Base-by-base conservation (phyloP, 257 asterid species). In the Knoxia roxburghii region DNA sequence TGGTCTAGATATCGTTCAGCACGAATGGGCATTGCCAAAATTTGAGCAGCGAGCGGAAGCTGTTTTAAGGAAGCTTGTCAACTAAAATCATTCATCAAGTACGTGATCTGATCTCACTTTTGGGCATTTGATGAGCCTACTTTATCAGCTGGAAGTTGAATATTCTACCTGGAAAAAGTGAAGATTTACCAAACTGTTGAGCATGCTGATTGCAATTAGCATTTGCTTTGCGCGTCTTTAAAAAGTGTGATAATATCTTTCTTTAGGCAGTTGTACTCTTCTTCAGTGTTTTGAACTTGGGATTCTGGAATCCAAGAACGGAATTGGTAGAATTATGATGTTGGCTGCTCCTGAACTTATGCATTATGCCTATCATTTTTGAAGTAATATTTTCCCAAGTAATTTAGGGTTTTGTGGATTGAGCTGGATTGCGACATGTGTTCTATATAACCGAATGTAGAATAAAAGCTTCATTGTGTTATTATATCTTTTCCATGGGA, bases 21-120 rank as follows among this genome's bases (percentile, higher is more conserved):
- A 91, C 37, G 97, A 91, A 0, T 91, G 97, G 96, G 95, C 84
- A 65, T 77, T 91, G 54, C 96, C 97, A 41, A 91, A 81, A 68
- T 82, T 88, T 64, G 97, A 91, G 88, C 92, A 83, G 80, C 87
- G 97, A 66, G 97, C 97, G 33, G 93, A 83, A 84, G 85, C 93
- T 41, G 89, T 77, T n/a, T 68, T 91, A 73, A 84, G 81, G 89
- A 86, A 82, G 72, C 93, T 88, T 32, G 76, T 86, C 43, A 67
- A 65, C 58, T 79, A 75, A 83, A 52, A 72, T 39, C n/a, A 13
- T 11, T 45, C 12, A 10, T 20, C 4, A 23, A 20, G 5, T 13
- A 43, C 45, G 7, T 20, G 24, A n/a, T n/a, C n/a, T n/a, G n/a
- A n/a, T 35, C 20, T 9, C 59, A 15, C 12, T 49, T 26, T 49